Conservation (phyloP, 345 rosid species). For the Chamaenerion angustifolium region DNA sequence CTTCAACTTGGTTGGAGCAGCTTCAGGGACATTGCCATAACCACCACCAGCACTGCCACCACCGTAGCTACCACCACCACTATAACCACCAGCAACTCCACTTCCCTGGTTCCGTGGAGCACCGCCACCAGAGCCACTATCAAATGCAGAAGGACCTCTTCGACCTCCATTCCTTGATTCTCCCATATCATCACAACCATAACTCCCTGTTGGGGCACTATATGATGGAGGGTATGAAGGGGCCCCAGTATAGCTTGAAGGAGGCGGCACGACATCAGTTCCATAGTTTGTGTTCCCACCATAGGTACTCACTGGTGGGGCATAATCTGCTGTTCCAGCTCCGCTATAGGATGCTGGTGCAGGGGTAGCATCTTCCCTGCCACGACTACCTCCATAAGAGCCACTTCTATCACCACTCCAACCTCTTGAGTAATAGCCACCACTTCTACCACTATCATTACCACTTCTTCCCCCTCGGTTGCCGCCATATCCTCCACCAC, state of each 20-base stretch:
- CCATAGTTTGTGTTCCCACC: slow-evolving; percentile 49
- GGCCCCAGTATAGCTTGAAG: slow-evolving; percentile 77
- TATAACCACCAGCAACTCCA: no score
- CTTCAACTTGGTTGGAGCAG: slow-evolving; percentile 45
- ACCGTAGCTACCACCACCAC: neutral
- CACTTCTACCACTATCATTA: slow-evolving; percentile 38
- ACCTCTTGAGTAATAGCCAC: slow-evolving; percentile 32
- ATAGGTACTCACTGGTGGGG: slow-evolving; percentile 42
- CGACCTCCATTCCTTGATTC: slow-evolving; percentile 45
- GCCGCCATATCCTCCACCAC: slow-evolving; percentile 14
- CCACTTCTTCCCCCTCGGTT: slow-evolving; percentile 38
- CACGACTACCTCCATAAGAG: slow-evolving; percentile 53
- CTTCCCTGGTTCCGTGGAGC: slow-evolving; percentile 26
- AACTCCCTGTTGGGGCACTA: slow-evolving; percentile 56
- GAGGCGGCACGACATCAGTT: slow-evolving; percentile 74
- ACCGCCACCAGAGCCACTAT: slow-evolving; percentile 30
- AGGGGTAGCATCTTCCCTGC: slow-evolving; percentile 57
- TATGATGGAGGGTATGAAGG: slow-evolving; percentile 66
- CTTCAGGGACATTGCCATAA: slow-evolving; percentile 31
- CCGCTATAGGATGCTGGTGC: slow-evolving; percentile 56
- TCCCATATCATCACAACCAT: slow-evolving; percentile 39
- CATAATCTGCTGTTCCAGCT: slow-evolving; percentile 30
- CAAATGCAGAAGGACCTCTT: slow-evolving; percentile 11
- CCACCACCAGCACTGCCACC: slow-evolving; percentile 26
- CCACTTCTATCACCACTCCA: slow-evolving; percentile 47